Conservation (phyloP, 176 grass and related monocot genomes). For the Oryza australiensis region DNA sequence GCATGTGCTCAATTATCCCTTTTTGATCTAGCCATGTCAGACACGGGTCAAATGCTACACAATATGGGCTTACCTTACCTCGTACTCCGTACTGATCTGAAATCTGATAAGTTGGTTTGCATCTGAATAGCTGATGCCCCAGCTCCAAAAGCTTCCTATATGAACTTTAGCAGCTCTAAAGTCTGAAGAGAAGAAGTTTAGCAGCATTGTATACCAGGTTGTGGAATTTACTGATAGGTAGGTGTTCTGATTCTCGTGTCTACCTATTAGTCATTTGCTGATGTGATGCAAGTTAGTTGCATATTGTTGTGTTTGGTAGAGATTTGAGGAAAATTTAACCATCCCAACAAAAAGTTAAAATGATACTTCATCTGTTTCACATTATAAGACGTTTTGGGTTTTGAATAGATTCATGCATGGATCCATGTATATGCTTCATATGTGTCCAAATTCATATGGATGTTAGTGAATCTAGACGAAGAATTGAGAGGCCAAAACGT, state of each 20-base stretch:
- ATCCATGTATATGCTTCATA: too few relatives aligned
- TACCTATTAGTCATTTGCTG: not conserved
- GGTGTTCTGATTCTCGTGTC: not conserved
- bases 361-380: too few relatives aligned
- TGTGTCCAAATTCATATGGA: too few relatives aligned
- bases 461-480: too few relatives aligned
- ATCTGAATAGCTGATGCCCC: not conserved
- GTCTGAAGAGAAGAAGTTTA: not conserved
- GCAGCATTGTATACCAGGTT: not conserved
- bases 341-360: not conserved
- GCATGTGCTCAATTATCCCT: not conserved
- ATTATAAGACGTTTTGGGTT: too few relatives aligned
- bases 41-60: not conserved
- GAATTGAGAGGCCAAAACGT: too few relatives aligned
- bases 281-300: not conserved
- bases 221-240: not conserved
- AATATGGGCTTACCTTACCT: not conserved
- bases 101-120: slow-evolving; percentile 1
- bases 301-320: not conserved
- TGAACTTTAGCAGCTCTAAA: not conserved
- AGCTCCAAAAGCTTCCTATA: not conserved
- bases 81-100: not conserved
- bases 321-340: not conserved
- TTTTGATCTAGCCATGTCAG: not conserved
- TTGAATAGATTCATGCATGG: too few relatives aligned